phyloP scores from a whole-genome alignment of 176 grass and related monocot species.

The Aechmea fasciata region DNA sequence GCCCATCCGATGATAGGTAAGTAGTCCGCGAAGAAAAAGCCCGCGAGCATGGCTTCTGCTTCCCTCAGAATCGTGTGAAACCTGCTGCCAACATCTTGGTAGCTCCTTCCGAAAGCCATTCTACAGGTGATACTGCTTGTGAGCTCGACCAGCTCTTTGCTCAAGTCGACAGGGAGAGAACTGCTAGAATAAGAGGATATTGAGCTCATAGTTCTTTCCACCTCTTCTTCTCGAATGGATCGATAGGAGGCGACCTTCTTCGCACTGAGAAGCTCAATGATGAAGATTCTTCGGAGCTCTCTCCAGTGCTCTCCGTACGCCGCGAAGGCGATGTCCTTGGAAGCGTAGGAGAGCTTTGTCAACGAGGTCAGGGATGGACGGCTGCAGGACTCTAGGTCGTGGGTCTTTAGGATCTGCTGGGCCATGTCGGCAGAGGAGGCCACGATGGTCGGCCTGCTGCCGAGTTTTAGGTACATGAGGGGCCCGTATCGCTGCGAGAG shows the following conservation, averaged over 20 bases:
- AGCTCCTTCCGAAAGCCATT: not conserved
- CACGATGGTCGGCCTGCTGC: not conserved
- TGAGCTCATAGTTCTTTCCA: not conserved
- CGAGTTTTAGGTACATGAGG: not conserved
- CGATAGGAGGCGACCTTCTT: conserved; percentile 14
- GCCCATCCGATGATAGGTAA: conserved; percentile 19
- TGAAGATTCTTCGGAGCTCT: conserved; percentile 6
- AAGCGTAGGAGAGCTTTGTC: conserved; percentile 11
- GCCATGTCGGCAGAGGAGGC: not conserved
- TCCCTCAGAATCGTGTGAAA: conserved; percentile 7
- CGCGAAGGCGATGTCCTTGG: not conserved
- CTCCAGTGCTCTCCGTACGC: conserved; percentile 12
- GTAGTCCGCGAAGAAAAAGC: conserved; percentile 17
- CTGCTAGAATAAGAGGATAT: not conserved
- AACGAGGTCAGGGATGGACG: not conserved
- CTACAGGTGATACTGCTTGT: conserved; percentile 10
- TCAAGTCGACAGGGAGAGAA: not conserved
- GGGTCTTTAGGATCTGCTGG: not conserved
- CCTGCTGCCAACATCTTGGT: not conserved
- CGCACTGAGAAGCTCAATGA: not conserved
- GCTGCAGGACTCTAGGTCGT: not conserved
- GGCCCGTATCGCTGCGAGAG: not conserved
- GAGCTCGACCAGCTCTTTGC: conserved; percentile 3
- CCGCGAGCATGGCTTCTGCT: not conserved
- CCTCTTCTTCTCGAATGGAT: conserved; percentile 6